A percentile compares a stretch with the other conserved stretches of the same genome.
These are phyloP conservation scores for Botrytis elliptica DNA, from an alignment of 2,329 filamentous ascomycete genomes.

Conservation along the genomic window DNA sequence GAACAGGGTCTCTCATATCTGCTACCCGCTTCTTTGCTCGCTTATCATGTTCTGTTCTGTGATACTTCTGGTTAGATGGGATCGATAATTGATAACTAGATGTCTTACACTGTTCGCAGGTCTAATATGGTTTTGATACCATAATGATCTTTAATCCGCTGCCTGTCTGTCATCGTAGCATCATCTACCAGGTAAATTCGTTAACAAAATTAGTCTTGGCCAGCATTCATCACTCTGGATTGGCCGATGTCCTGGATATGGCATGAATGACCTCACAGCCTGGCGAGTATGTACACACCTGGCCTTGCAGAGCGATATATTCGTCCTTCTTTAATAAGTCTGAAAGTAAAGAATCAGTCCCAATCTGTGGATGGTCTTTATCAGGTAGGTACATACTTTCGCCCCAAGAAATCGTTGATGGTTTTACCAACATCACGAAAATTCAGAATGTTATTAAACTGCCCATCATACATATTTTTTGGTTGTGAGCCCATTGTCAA, in stretches of 20 bases:
- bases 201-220: background rate
- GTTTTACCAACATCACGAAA: slow-evolving; percentile 73
- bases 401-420: slow-evolving; percentile 58
- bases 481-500: background rate
- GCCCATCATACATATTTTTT: slow-evolving; percentile 7
- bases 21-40: slow-evolving; percentile 61
- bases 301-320: slow-evolving; percentile 67
- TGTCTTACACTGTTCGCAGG: slow-evolving; percentile 66
- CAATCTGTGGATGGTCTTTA: background rate
- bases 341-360: slow-evolving; percentile 20
- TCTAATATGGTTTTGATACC: slow-evolving; percentile 74
- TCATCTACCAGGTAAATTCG: slow-evolving; percentile 55
- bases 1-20: slow-evolving; percentile 46
- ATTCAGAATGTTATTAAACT: slow-evolving; percentile 64
- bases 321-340: slow-evolving; percentile 57
- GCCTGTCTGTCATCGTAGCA: slow-evolving; percentile 64
- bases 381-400: slow-evolving; percentile 47
- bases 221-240: background rate
- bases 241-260: background rate
- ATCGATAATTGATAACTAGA: background rate
- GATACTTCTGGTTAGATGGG: background rate
- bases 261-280: background rate
- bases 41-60: slow-evolving; percentile 71
- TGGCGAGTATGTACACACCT: slow-evolving; percentile 41
- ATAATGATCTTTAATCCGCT: slow-evolving; percentile 56